phyloP scores from a whole-genome alignment of 2,329 filamentous ascomycete genomes.

The Cadophora malorum region DNA sequence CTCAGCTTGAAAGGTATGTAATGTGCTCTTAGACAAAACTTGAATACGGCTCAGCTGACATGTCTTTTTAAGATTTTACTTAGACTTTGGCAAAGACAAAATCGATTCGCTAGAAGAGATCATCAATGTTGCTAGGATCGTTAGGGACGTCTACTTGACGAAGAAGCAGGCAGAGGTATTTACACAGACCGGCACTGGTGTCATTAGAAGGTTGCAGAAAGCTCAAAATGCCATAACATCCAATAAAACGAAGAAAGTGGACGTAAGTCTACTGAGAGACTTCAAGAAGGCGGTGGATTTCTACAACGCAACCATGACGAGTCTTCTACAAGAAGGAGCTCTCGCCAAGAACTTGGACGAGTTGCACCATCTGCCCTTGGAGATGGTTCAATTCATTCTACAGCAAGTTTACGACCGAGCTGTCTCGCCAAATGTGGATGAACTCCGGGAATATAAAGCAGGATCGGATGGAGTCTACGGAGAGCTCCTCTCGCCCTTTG shows the following conservation, averaged over 20 bases:
- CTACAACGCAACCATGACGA: slow-evolving; percentile 76
- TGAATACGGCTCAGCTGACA: slow-evolving; percentile 28
- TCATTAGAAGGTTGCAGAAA: slow-evolving; percentile 78
- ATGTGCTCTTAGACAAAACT: neutral
- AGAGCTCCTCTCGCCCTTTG: slow-evolving; percentile 85
- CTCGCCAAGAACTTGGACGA: slow-evolving; percentile 75
- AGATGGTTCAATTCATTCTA: slow-evolving; percentile 80
- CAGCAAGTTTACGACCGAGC: slow-evolving; percentile 90
- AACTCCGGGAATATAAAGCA: slow-evolving; percentile 83
- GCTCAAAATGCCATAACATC: slow-evolving; percentile 50
- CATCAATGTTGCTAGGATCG: slow-evolving; percentile 69
- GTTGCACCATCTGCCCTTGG: slow-evolving; percentile 72
- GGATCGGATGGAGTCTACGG: slow-evolving; percentile 95
- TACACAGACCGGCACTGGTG: slow-evolving; percentile 73
- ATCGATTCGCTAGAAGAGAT: slow-evolving; percentile 80
- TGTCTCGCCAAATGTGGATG: slow-evolving; percentile 86
- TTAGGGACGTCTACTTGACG: slow-evolving; percentile 79
- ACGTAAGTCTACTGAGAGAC: slow-evolving; percentile 58
- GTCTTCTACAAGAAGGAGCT: slow-evolving; percentile 71
- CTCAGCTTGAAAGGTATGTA: slow-evolving; percentile 68
- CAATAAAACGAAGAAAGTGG: slow-evolving; percentile 56
- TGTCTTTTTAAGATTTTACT: slow-evolving; percentile 62
- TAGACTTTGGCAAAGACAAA: slow-evolving; percentile 79
- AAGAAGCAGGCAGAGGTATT: slow-evolving; percentile 71
- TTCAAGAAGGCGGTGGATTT: slow-evolving; percentile 76